Evolutionary conservation across 2,329 filamentous ascomycete species (phyloP).

Genomic region (Colletotrichum sp.): DNA sequence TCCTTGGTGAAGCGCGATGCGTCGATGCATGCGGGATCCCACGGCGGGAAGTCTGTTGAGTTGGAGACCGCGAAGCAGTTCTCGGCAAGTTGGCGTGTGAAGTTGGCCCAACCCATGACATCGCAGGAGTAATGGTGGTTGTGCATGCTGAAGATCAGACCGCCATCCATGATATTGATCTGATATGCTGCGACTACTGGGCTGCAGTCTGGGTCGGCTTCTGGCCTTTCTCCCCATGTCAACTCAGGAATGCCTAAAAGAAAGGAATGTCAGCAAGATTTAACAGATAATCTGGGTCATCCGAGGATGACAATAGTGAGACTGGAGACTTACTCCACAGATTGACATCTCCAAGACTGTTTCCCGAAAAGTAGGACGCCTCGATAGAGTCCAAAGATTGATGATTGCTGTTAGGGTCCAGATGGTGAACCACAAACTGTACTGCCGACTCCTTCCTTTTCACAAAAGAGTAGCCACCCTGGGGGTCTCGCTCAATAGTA

Average conservation of each 20-base stretch:
- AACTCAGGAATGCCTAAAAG: neutral
- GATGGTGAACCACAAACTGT: neutral
- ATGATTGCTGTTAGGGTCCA: neutral
- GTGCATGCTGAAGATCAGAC: conserved; percentile 44
- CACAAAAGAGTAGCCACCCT: neutral
- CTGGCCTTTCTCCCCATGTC: conserved; percentile 34
- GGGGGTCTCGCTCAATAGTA: neutral
- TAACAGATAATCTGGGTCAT: neutral
- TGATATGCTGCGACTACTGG: conserved; percentile 41
- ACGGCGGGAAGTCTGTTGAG: conserved; percentile 32
- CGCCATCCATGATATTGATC: conserved; percentile 43
- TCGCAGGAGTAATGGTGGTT: conserved; percentile 48
- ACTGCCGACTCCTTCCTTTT: neutral
- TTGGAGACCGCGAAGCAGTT: conserved; percentile 41
- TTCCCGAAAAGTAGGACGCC: neutral
- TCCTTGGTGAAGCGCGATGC: conserved; percentile 35
- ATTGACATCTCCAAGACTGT: neutral
- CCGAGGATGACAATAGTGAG: neutral
- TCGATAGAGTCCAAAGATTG: neutral
- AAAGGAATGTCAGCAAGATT: neutral
- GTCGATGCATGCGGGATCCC: conserved; percentile 39
- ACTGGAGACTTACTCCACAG: neutral
- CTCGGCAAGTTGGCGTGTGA: conserved; percentile 45
- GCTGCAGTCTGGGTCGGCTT: conserved; percentile 36
- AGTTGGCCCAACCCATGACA: conserved; percentile 44